Evolutionary conservation across 176 grass and related monocot species (phyloP).

Genomic region (Triticum timopheevii): DNA sequence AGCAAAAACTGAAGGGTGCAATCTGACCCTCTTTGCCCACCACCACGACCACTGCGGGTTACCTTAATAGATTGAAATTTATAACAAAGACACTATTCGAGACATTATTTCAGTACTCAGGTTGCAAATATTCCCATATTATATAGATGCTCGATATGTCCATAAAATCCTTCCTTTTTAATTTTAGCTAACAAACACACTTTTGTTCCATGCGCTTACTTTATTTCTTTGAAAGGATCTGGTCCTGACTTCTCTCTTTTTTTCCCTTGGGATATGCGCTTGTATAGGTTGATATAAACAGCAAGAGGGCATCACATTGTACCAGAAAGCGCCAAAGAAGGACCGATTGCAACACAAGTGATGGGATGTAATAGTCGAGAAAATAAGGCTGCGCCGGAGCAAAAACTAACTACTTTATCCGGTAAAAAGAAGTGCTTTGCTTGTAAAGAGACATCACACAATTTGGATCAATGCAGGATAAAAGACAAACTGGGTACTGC

Average conservation of each 20-base stretch:
- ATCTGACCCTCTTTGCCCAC: background rate
- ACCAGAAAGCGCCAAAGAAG: background rate
- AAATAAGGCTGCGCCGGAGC: background rate
- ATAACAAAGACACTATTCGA: background rate
- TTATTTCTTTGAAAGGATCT: background rate
- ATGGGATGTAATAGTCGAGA: background rate
- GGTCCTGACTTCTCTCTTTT: background rate
- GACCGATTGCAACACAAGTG: slow-evolving; percentile 1
- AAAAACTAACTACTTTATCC: background rate
- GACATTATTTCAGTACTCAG: background rate
- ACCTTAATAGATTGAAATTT: background rate
- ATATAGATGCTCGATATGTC: slow-evolving; percentile 3
- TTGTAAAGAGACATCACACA: slow-evolving; percentile 34
- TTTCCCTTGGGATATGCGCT: background rate
- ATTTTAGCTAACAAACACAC: background rate
- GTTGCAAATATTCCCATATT: background rate
- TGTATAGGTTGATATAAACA: slow-evolving; percentile 14
- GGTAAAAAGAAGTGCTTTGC: slow-evolving; percentile 30
- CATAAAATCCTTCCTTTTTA: background rate
- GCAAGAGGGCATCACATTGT: background rate
- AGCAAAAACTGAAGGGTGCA: background rate
- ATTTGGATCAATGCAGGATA: slow-evolving; percentile 31
- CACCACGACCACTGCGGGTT: background rate
- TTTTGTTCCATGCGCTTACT: background rate
- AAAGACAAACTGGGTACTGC: slow-evolving; percentile 19